Evolutionary conservation across 1,284 basidiomycete species (phyloP), one percentile per base, ranked within the genome.

Genomic region (Pisolithus thermaeus): DNA sequence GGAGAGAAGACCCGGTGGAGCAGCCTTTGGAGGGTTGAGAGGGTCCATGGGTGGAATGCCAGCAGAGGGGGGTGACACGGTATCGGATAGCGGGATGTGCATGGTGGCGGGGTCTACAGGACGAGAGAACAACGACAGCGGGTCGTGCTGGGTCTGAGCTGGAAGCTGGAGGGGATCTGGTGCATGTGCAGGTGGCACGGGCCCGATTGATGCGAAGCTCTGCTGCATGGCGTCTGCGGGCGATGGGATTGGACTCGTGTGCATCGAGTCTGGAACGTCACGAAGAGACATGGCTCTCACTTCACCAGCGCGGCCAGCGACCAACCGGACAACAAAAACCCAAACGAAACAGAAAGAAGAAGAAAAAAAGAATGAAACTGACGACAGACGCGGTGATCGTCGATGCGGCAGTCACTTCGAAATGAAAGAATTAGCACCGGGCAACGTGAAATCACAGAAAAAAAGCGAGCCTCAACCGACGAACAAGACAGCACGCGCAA

Each of bases 21-120:
- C 59, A 20, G 62, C 51, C 16, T 18, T 51, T n/a, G 51, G 28
- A n/a, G 48, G 36, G 56, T 67, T 65, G 46, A 71, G 61, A 46
- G 70, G 59, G 51, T 78, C 74, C 72, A 78, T 74, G 25, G 71
- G 55, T 28, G 65, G 59, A 52, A 72, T 62, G 55, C 72, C 69
- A 37, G 61, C 55, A 43, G 69, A 46, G 40, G 64, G 52, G 18
- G 67, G 45, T 36, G 62, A 56, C 18, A 14, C 32, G 32, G 72
- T 57, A 51, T 71, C 64, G 47, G 65, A 47, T 47, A 72, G 62
- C 30, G 72, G 52, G 50, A 75, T 60, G 52, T 77, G 76, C 64
- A 77, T 70, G 42, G 70, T 42, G 70, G 56, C 32, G 68, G 67
- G 61, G 56, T 75, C 73, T n/a, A 70, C 45, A 45, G 73, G 66